Evolutionary conservation across 257 asterid species (phyloP).

Genomic region (Cinchona pubescens): DNA sequence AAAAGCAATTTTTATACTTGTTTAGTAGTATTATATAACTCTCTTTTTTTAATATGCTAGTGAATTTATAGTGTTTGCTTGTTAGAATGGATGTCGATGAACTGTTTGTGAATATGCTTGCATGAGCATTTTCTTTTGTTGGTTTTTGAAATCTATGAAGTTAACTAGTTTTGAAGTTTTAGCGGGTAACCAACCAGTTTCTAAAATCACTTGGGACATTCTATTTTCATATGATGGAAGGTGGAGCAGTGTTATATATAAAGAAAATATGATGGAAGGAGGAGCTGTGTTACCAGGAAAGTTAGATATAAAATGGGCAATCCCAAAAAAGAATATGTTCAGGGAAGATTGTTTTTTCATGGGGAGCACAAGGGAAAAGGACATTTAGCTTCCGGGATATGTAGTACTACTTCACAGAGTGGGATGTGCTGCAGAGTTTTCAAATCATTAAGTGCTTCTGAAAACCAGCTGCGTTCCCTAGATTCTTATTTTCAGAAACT

Average conservation of each 20-base stretch:
- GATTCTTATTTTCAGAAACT: constrained; percentile 62
- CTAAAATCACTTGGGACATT: not conserved
- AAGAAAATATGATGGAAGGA: constrained; percentile 15
- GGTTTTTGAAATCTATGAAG: not conserved
- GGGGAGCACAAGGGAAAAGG: not conserved
- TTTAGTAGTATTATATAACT: no score
- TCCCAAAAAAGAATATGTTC: not conserved
- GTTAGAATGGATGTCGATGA: not conserved
- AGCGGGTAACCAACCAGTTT: not conserved
- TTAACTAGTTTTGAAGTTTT: not conserved
- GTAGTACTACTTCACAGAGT: constrained; percentile 21
- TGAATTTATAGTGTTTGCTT: not conserved
- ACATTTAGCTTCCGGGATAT: not conserved
- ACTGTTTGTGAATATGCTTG: constrained; percentile 5
- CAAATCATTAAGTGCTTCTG: constrained; percentile 35
- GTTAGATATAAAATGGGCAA: not conserved
- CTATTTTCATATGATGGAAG: not conserved
- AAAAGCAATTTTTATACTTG: no score
- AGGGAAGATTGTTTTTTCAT: not conserved
- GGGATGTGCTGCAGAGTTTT: constrained; percentile 25
- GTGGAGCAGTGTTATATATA: constrained; percentile 1
- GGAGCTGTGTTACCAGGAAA: constrained; percentile 2
- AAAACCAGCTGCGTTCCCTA: constrained; percentile 59
- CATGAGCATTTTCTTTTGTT: not conserved
- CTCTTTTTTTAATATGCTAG: not conserved